Percentiles rank a stretch among this genome's conserved stretches.
These are phyloP conservation scores for Gentiana straminea DNA, from an alignment of 257 asterid species.

Conservation along the genomic window DNA sequence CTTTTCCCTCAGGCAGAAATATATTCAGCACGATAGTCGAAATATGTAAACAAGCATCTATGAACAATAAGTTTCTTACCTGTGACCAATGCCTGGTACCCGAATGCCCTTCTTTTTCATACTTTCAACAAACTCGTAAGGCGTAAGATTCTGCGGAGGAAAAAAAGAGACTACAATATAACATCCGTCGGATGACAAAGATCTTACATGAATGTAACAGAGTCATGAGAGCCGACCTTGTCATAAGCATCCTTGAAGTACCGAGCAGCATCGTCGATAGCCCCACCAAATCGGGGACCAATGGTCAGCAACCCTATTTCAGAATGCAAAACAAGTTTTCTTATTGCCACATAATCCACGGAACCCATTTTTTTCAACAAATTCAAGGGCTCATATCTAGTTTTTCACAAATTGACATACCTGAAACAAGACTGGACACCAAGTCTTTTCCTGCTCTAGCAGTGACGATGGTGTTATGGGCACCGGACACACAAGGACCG, in stretches of 20 bases:
- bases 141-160: constrained; percentile 62
- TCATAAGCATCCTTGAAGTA: constrained; percentile 98
- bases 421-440: constrained; percentile 95
- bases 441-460: constrained; percentile 99
- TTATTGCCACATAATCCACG: constrained; percentile 8
- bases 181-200: constrained; percentile 1
- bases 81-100: constrained; percentile 99
- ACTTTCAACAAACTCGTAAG: constrained; percentile 93
- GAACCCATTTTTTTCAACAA: constrained; percentile 4
- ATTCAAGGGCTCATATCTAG: background rate
- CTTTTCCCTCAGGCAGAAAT: background rate
- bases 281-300: constrained; percentile 99
- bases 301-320: constrained; percentile 81
- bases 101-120: constrained; percentile 99
- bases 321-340: constrained; percentile 11
- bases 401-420: constrained; percentile 20
- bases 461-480: constrained; percentile 94
- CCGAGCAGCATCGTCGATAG: constrained; percentile 98
- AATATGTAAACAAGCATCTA: background rate
- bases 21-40: background rate
- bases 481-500: constrained; percentile 99
- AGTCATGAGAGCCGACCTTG: constrained; percentile 30
- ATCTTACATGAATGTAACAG: background rate
- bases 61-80: constrained; percentile 27
- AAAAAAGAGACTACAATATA: background rate